These are phyloP conservation scores for Hemileia vastatrix DNA, from an alignment of 1,284 basidiomycete genomes.

Conservation along the genomic window DNA sequence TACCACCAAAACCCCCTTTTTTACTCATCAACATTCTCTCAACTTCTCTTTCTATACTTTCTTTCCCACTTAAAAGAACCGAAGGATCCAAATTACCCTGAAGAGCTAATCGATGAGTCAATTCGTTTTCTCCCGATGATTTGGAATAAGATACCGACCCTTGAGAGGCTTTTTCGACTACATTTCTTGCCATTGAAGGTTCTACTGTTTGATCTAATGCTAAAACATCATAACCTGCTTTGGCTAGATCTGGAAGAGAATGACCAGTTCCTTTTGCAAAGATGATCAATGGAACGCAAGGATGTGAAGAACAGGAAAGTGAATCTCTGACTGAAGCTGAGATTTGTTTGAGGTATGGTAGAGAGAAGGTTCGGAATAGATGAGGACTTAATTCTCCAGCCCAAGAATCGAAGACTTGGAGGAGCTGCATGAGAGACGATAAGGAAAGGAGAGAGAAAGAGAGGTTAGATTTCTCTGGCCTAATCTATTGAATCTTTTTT, in stretches of 20 bases:
- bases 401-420: slow-evolving; percentile 92
- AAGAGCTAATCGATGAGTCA: too few relatives aligned
- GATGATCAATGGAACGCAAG: slow-evolving; percentile 63
- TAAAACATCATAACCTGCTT: slow-evolving; percentile 69
- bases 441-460: neutral
- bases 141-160: slow-evolving; percentile 43
- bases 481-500: too few relatives aligned
- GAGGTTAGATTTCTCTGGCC: too few relatives aligned
- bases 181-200: slow-evolving; percentile 56
- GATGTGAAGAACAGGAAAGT: slow-evolving; percentile 31
- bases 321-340: slow-evolving; percentile 53
- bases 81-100: slow-evolving; percentile 84
- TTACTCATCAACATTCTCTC: slow-evolving; percentile 59
- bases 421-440: too few relatives aligned
- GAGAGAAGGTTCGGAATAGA: slow-evolving; percentile 67
- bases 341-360: slow-evolving; percentile 58
- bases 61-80: slow-evolving; percentile 71
- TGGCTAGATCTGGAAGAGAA: slow-evolving; percentile 43
- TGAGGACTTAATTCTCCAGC: slow-evolving; percentile 77
- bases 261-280: slow-evolving; percentile 66
- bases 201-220: slow-evolving; percentile 81
- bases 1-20: slow-evolving; percentile 58
- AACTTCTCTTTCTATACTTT: slow-evolving; percentile 78
- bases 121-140: slow-evolving; percentile 32
- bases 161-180: slow-evolving; percentile 50